Conservation (phyloP, 2,329 filamentous ascomycete genomes). For the Colletotrichum cereale region DNA sequence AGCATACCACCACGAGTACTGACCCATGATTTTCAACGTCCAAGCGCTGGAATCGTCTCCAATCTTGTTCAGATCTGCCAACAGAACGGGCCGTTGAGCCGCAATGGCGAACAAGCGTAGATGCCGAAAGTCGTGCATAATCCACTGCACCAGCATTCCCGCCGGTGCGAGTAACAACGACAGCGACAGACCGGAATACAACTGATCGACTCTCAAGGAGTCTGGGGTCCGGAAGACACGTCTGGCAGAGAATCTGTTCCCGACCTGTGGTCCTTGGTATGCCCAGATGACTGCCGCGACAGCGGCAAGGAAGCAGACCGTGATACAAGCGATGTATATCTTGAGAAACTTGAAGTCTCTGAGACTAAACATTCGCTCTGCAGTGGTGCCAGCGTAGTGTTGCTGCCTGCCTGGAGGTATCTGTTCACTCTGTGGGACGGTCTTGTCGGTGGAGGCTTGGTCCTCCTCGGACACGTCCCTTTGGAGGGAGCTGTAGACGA, state of each 20-base stretch:
- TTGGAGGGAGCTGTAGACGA: conserved; percentile 27
- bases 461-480: conserved; percentile 15
- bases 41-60: conserved; percentile 30
- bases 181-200: conserved; percentile 29
- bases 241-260: not conserved
- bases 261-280: conserved; percentile 16
- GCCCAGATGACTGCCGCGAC: conserved; percentile 20
- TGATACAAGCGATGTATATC: conserved; percentile 21
- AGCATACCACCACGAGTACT: conserved; percentile 28
- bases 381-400: conserved; percentile 10
- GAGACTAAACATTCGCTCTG: conserved; percentile 30
- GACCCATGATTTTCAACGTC: conserved; percentile 4
- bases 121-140: conserved; percentile 30
- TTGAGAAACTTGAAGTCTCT: conserved; percentile 19
- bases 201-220: conserved; percentile 19
- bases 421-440: not conserved
- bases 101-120: conserved; percentile 26
- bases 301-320: conserved; percentile 10
- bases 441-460: conserved; percentile 21
- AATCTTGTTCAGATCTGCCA: conserved; percentile 22
- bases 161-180: conserved; percentile 24
- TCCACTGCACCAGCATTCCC: conserved; percentile 33
- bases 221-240: conserved; percentile 30
- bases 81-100: conserved; percentile 13
- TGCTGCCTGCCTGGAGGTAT: not conserved